Evolutionary conservation across 805 yeast genomes (phyloP).

Genomic region (Ogataea kodamae): DNA sequence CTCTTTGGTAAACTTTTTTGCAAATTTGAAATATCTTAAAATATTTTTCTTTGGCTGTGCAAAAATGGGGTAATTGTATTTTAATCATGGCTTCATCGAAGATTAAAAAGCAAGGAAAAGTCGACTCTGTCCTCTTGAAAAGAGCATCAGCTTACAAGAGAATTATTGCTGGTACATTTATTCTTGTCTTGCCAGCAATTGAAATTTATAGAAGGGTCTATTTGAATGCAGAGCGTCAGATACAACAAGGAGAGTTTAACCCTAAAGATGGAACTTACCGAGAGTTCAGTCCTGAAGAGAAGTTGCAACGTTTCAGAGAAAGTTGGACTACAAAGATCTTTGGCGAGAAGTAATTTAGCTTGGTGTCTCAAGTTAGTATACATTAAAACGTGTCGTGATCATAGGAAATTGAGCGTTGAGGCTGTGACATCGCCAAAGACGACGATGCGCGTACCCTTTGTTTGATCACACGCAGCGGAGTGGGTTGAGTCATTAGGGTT

Average conservation of each 20-base stretch:
- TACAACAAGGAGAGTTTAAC: conserved; percentile 43
- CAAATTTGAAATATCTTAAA: conserved; percentile 54
- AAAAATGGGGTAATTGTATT: conserved; percentile 9
- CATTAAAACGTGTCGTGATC: conserved; percentile 32
- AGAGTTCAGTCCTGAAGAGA: conserved; percentile 43
- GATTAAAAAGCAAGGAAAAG: too few species aligned
- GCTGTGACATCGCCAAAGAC: conserved; percentile 14
- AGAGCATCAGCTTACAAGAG: conserved; percentile 31
- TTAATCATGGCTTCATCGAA: conserved; percentile 1
- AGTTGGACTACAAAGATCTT: conserved; percentile 41
- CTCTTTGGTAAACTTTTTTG: conserved; percentile 31
- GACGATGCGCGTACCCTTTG: conserved; percentile 24
- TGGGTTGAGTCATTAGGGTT: conserved; percentile 16
- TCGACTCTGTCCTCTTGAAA: too few species aligned
- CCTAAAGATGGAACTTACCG: conserved; percentile 43
- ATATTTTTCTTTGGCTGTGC: conserved; percentile 14
- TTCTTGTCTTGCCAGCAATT: conserved; percentile 28
- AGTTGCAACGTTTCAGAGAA: conserved; percentile 33
- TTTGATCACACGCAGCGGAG: conserved; percentile 21
- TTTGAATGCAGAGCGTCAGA: conserved; percentile 40
- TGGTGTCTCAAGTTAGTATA: conserved; percentile 5
- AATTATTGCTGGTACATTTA: conserved; percentile 30
- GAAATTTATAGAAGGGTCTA: conserved; percentile 34
- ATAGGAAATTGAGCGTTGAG: conserved; percentile 9
- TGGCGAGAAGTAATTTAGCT: conserved; percentile 37